These are phyloP conservation scores for Saccharomycopsis amapae DNA, from an alignment of 805 yeast genomes.

Conservation along the genomic window DNA sequence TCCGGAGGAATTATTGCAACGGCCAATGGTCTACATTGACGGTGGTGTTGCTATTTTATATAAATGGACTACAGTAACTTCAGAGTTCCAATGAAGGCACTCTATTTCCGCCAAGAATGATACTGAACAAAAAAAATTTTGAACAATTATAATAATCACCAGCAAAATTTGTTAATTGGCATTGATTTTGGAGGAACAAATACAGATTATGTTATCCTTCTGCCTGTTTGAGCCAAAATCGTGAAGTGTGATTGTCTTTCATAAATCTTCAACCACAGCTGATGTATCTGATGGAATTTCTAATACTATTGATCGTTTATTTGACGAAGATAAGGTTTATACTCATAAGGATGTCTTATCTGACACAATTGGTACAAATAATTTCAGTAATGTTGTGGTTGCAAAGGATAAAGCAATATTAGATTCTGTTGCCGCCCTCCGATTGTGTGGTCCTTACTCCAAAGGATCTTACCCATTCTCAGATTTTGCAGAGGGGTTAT, in stretches of 20 bases:
- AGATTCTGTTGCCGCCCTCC: constrained; percentile 39
- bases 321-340: constrained; percentile 24
- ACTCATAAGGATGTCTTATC: constrained; percentile 31
- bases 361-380: constrained; percentile 47
- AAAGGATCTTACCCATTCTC: constrained; percentile 34
- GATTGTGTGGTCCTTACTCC: constrained; percentile 40
- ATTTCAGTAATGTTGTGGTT: constrained; percentile 45
- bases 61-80: no score
- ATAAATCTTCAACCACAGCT: constrained; percentile 38
- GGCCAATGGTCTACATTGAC: no score
- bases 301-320: constrained; percentile 31
- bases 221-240: constrained; percentile 28
- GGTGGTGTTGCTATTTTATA: no score
- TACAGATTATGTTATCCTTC: constrained; percentile 41
- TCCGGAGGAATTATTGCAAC: no score
- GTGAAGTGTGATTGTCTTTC: constrained; percentile 35
- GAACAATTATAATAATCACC: not conserved
- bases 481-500: constrained; percentile 37
- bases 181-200: constrained; percentile 49
- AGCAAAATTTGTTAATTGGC: constrained; percentile 29
- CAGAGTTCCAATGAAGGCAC: no score
- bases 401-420: constrained; percentile 38
- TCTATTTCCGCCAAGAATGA: no score
- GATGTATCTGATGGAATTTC: constrained; percentile 40
- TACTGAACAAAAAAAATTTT: no score